Percentiles rank a stretch among this genome's conserved stretches.
These are phyloP conservation scores for Diaporthe citri DNA, from an alignment of 2,329 filamentous ascomycete species.

Conservation along the genomic window DNA sequence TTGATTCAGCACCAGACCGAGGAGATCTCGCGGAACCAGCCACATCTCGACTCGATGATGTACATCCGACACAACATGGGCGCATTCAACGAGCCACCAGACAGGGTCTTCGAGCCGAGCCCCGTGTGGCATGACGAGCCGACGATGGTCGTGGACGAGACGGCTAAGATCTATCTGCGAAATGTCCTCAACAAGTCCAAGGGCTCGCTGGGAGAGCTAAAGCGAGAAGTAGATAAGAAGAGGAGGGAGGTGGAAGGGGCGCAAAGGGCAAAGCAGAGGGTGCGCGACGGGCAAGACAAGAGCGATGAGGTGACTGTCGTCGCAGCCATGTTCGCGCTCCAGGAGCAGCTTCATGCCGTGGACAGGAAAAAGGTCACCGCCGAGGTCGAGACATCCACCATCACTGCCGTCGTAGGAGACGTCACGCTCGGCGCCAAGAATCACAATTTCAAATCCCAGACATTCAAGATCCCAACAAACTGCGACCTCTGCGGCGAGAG, in stretches of 20 bases:
- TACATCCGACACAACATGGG: constrained; percentile 93
- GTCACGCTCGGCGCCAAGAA: constrained; percentile 92
- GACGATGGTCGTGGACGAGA: constrained; percentile 85
- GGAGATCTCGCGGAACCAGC: constrained; percentile 90
- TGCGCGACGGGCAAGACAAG: constrained; percentile 87
- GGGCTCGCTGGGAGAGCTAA: constrained; percentile 81
- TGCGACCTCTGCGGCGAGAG: constrained; percentile 96
- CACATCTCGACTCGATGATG: constrained; percentile 95
- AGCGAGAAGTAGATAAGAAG: constrained; percentile 87
- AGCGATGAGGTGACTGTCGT: constrained; percentile 90
- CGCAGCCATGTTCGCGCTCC: constrained; percentile 83
- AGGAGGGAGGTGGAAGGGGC: constrained; percentile 84
- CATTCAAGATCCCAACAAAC: constrained; percentile 98
- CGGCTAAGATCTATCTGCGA: constrained; percentile 88
- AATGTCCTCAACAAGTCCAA: constrained; percentile 96
- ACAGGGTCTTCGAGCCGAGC: constrained; percentile 92
- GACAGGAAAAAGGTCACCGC: constrained; percentile 88
- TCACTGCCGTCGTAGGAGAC: constrained; percentile 91
- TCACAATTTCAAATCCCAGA: constrained; percentile 98
- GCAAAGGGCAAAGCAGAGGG: constrained; percentile 78
- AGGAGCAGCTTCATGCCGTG: constrained; percentile 86
- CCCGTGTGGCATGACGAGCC: constrained; percentile 98
- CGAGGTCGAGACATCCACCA: constrained; percentile 93
- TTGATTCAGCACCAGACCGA: constrained; percentile 79
- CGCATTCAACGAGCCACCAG: constrained; percentile 83